Conservation (phyloP, 371 early-diverging fungal species). For the Funneliformis caledonium region DNA sequence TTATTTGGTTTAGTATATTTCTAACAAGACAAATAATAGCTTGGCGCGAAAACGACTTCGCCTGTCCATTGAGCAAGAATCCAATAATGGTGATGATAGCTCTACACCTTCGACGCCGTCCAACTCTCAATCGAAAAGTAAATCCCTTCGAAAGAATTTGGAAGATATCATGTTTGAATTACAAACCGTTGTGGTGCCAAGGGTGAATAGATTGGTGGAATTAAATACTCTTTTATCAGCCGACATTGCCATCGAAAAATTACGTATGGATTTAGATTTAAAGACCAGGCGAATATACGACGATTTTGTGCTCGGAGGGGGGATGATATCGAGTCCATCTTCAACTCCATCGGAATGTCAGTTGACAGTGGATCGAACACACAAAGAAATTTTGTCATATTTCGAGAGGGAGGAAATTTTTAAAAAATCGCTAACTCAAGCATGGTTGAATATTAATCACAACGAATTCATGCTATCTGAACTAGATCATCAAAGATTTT, state of each 20-base stretch:
- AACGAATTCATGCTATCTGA: conserved; percentile 20
- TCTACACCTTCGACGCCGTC: neutral
- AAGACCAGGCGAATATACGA: conserved; percentile 36
- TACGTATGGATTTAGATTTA: conserved; percentile 31
- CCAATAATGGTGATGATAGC: neutral
- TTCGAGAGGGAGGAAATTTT: conserved; percentile 25
- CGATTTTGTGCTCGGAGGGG: conserved; percentile 24
- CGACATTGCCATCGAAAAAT: conserved; percentile 23
- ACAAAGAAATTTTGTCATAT: conserved; percentile 19
- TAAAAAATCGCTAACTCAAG: neutral
- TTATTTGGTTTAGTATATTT: conserved; percentile 30
- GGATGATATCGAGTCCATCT: neutral
- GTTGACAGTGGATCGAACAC: conserved; percentile 10
- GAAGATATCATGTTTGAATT: conserved; percentile 37
- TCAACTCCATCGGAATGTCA: neutral
- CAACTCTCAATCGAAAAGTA: conserved; percentile 6
- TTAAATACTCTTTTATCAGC: conserved; percentile 6
- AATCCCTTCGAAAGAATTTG: conserved; percentile 28
- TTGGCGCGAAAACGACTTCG: conserved; percentile 40
- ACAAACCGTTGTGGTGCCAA: conserved; percentile 24
- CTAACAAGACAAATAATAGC: conserved; percentile 40
- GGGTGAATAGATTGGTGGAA: conserved; percentile 28
- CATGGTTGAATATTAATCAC: conserved; percentile 9
- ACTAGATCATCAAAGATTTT: conserved; percentile 24
- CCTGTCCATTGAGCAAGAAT: conserved; percentile 16